A percentile compares a stretch with the other conserved stretches of the same genome.
Conservation (phyloP, 768 basidiomycete species). For the Exidia glandulosa region DNA sequence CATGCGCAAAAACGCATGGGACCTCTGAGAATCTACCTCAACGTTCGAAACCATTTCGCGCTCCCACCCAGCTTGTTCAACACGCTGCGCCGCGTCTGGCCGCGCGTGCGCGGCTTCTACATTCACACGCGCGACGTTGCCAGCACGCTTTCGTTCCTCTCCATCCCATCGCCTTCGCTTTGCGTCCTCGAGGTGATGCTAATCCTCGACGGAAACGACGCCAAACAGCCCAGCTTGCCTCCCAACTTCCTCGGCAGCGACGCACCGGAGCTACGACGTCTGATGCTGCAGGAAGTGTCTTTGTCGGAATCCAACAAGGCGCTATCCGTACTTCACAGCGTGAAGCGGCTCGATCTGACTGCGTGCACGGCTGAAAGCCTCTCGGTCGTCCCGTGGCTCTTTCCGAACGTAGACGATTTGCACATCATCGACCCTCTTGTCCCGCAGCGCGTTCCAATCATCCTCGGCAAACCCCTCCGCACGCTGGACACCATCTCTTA, state of each 20-base stretch:
- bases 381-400: background rate
- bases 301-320: background rate
- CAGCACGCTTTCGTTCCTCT: background rate
- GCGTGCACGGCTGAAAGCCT: background rate
- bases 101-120: background rate
- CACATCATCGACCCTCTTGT: background rate
- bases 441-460: too few relatives aligned
- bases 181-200: background rate
- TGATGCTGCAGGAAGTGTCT: background rate
- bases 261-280: background rate
- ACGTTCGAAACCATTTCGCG: background rate
- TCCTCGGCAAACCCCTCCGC: background rate
- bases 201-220: background rate
- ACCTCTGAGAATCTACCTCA: background rate
- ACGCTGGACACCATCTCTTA: background rate
- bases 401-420: background rate
- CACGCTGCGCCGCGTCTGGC: background rate
- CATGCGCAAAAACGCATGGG: background rate
- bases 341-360: background rate
- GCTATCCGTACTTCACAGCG: background rate
- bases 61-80: background rate
- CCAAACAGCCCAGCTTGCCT: background rate
- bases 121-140: background rate
- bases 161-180: background rate
- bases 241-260: background rate